A percentile compares a stretch with the other conserved stretches of the same genome.
These are phyloP conservation scores for Metarhizium humberi DNA, from an alignment of 2,329 filamentous ascomycete genomes.

Conservation along the genomic window DNA sequence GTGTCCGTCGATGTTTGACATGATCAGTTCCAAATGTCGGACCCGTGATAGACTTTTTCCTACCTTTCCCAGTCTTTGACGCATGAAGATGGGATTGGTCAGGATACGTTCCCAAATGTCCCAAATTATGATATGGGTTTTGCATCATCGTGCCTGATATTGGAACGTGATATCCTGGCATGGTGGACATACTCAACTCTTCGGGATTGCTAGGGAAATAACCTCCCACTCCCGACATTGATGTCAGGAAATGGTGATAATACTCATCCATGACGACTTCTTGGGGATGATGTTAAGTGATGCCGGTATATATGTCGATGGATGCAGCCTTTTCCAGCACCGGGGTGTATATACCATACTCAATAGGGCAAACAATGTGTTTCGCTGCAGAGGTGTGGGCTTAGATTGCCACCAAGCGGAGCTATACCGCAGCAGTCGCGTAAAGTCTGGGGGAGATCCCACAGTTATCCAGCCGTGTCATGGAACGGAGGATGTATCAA, in stretches of 20 bases:
- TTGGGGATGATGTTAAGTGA: neutral
- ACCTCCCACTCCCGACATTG: conserved; percentile 36
- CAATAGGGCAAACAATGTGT: conserved; percentile 4
- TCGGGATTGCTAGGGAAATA: conserved; percentile 28
- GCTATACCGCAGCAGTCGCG: conserved; percentile 2
- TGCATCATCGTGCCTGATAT: conserved; percentile 24
- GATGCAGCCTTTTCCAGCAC: conserved; percentile 3
- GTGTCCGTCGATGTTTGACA: conserved; percentile 86
- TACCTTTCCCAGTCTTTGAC: conserved; percentile 37
- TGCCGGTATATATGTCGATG: conserved; percentile 5
- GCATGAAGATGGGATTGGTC: conserved; percentile 39
- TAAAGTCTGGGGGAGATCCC: conserved; percentile 7
- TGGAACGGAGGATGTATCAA: neutral
- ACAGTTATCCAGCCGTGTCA: conserved; percentile 2
- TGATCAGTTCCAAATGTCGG: conserved; percentile 46
- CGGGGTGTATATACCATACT: conserved; percentile 5
- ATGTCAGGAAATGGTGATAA: conserved; percentile 46
- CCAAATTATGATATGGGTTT: conserved; percentile 35
- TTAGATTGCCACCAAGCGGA: conserved; percentile 6
- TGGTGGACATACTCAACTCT: conserved; percentile 28
- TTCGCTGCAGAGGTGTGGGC: conserved; percentile 5
- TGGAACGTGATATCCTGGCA: conserved; percentile 21
- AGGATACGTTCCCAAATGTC: conserved; percentile 40
- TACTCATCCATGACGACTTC: conserved; percentile 40
- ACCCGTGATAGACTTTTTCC: conserved; percentile 36